Percentiles rank a stretch among this genome's conserved stretches.
phyloP scores from a whole-genome alignment of 2,329 filamentous ascomycete species.

The Exophiala xenobiotica region DNA sequence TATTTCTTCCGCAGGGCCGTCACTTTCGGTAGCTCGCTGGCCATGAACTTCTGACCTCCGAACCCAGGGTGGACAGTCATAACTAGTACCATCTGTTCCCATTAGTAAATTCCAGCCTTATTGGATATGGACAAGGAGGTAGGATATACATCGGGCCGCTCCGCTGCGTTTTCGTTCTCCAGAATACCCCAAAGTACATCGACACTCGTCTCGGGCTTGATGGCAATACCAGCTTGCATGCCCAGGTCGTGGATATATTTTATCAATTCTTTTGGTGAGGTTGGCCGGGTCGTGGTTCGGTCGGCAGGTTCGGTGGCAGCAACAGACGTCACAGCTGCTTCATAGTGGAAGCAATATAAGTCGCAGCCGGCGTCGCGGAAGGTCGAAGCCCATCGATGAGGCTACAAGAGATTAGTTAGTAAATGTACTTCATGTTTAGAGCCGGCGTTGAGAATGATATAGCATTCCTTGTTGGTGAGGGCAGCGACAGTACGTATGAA shows the following conservation, averaged over 20 bases:
- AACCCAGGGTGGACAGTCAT: slow-evolving; percentile 99
- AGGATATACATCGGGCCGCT: slow-evolving; percentile 75
- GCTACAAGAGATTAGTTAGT: slow-evolving; percentile 54
- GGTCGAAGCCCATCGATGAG: slow-evolving; percentile 96
- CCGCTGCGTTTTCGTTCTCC: slow-evolving; percentile 68
- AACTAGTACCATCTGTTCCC: slow-evolving; percentile 94
- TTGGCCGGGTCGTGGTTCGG: slow-evolving; percentile 64
- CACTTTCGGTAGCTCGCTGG: slow-evolving; percentile 91
- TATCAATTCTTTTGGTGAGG: slow-evolving; percentile 80
- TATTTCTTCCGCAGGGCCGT: slow-evolving; percentile 77
- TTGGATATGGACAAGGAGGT: not conserved
- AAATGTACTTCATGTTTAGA: no score
- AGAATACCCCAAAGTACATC: slow-evolving; percentile 91
- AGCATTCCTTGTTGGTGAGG: no score
- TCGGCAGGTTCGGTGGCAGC: slow-evolving; percentile 77
- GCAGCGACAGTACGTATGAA: no score
- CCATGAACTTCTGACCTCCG: slow-evolving; percentile 98
- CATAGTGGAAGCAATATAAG: slow-evolving; percentile 99
- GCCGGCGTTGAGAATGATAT: not conserved
- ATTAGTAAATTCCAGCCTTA: not conserved
- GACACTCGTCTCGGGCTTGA: slow-evolving; percentile 88
- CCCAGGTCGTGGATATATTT: slow-evolving; percentile 85
- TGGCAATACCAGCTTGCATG: slow-evolving; percentile 88
- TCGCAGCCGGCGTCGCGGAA: slow-evolving; percentile 94
- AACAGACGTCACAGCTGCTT: slow-evolving; percentile 80